phyloP scores from a whole-genome alignment of 2,329 filamentous ascomycete genomes.

The Epichloe baconii region DNA sequence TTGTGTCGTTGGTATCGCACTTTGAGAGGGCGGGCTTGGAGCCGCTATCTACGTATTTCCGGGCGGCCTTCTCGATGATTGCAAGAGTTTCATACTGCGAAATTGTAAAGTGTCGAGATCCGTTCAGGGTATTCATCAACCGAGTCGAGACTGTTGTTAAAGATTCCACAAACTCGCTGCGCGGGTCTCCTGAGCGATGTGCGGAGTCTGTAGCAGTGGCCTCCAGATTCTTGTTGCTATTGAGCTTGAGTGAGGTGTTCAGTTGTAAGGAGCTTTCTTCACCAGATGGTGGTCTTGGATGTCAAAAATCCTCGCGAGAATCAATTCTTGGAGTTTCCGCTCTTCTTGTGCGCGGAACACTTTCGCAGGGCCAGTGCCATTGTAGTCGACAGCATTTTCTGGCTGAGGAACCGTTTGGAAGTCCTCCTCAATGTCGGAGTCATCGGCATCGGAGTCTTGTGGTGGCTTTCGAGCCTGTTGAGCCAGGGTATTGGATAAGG shows the following conservation, averaged over 20 bases:
- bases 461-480: conserved; percentile 23
- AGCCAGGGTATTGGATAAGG: conserved; percentile 42
- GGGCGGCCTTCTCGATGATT: conserved; percentile 36
- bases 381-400: conserved; percentile 17
- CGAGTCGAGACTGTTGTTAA: conserved; percentile 29
- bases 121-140: conserved; percentile 29
- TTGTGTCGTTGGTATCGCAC: background rate
- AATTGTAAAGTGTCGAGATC: conserved; percentile 19
- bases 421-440: conserved; percentile 42
- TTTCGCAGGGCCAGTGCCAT: conserved; percentile 30
- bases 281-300: conserved; percentile 26
- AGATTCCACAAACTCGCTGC: conserved; percentile 17
- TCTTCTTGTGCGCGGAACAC: conserved; percentile 37
- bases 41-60: conserved; percentile 32
- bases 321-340: conserved; percentile 39
- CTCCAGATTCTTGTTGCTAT: conserved; percentile 7
- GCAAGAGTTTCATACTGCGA: conserved; percentile 35
- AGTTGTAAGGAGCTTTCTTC: conserved; percentile 21
- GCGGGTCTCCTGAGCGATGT: conserved; percentile 12
- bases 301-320: conserved; percentile 39
- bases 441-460: conserved; percentile 29
- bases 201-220: conserved; percentile 2
- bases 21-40: background rate
- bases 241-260: conserved; percentile 10
- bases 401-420: conserved; percentile 31